Evolutionary conservation across 108 stramenopile species (phyloP).

Genomic region (Skeletonema potamos): DNA sequence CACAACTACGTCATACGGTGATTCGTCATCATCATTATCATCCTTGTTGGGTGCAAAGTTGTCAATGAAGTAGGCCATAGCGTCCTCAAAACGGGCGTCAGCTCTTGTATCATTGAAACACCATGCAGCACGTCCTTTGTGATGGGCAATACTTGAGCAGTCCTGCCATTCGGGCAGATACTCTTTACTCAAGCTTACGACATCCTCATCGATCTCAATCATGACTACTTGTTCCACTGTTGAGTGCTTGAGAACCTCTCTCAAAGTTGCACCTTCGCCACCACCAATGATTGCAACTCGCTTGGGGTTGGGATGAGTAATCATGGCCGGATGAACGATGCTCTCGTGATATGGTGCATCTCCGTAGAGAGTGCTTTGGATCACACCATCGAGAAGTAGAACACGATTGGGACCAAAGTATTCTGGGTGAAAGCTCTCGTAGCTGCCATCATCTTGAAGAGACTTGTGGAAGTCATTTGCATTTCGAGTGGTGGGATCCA

Average conservation of each 20-base stretch:
- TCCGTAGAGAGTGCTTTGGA: constrained; percentile 55
- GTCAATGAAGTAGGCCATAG: constrained; percentile 62
- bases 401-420: constrained; percentile 57
- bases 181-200: constrained; percentile 68
- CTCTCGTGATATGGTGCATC: constrained; percentile 84
- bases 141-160: constrained; percentile 55
- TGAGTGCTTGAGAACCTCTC: constrained; percentile 83
- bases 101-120: constrained; percentile 77
- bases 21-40: constrained; percentile 11
- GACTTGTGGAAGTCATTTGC: constrained; percentile 48
- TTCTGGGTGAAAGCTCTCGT: constrained; percentile 43
- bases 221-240: constrained; percentile 81
- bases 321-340: constrained; percentile 92
- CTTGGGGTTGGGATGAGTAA: constrained; percentile 83
- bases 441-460: constrained; percentile 44
- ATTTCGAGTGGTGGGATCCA: constrained; percentile 38
- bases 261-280: constrained; percentile 86
- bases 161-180: constrained; percentile 66
- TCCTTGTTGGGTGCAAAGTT: constrained; percentile 15
- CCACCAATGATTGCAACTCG: constrained; percentile 92
- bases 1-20: constrained; percentile 51
- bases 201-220: constrained; percentile 84
- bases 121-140: constrained; percentile 31
- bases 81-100: constrained; percentile 49
- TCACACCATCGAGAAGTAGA: constrained; percentile 67